Percentiles rank a stretch among this genome's conserved stretches.
Evolutionary conservation across 805 yeast species (phyloP).

Genomic region (Sugiyamaella qingdaonensis): DNA sequence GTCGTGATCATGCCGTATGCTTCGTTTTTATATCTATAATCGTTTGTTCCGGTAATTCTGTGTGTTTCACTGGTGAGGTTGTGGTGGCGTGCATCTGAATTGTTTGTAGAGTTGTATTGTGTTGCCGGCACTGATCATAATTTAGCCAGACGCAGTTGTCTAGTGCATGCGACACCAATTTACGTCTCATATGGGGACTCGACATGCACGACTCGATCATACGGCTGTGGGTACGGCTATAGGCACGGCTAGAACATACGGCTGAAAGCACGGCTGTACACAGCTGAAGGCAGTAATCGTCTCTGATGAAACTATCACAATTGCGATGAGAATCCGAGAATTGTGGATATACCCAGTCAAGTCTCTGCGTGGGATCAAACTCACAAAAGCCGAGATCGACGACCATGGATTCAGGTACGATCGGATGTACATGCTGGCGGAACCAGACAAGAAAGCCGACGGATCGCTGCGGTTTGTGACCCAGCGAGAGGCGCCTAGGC

Average conservation of each 20-base stretch:
- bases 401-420: conserved; percentile 32
- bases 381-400: conserved; percentile 26
- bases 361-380: conserved; percentile 29
- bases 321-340: conserved; percentile 12
- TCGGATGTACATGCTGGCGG: conserved; percentile 31
- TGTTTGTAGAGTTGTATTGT: no score
- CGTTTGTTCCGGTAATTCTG: neutral
- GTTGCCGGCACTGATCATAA: no score
- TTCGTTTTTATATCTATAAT: neutral
- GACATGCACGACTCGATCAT: no score
- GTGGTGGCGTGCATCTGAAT: neutral
- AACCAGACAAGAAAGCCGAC: conserved; percentile 12
- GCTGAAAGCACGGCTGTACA: no score
- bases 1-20: neutral
- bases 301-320: no score
- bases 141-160: no score
- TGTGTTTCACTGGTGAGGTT: no score
- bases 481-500: conserved; percentile 28
- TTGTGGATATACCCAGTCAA: conserved; percentile 32
- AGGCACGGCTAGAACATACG: no score
- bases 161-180: no score
- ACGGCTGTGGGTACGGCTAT: no score
- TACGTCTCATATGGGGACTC: no score
- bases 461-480: conserved; percentile 24
- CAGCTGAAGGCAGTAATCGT: no score